Evolutionary conservation across 257 asterid species (phyloP).

Genomic region (Leptodermis oblonga): DNA sequence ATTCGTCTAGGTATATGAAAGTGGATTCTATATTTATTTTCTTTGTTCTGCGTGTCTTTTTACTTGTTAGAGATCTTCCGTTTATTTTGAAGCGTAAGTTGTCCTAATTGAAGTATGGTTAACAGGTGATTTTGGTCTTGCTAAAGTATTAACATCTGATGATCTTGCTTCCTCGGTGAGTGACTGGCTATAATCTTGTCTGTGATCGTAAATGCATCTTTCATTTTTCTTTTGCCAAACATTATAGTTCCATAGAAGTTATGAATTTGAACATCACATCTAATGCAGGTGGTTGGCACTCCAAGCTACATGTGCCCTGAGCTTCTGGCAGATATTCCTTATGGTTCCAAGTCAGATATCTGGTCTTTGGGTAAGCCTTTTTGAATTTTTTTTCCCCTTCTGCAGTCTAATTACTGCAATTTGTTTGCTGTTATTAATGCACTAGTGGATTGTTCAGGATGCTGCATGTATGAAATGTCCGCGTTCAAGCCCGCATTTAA

Average conservation of each 20-base stretch:
- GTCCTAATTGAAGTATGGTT: conserved; percentile 14
- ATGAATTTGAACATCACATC: conserved; percentile 1
- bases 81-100: not conserved
- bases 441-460: conserved; percentile 46
- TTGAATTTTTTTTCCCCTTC: conserved; percentile 13
- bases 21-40: not conserved
- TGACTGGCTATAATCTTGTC: conserved; percentile 16
- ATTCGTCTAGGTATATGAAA: conserved; percentile 75
- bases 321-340: conserved; percentile 99
- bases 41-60: not conserved
- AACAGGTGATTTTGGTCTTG: conserved; percentile 99
- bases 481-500: conserved; percentile 84
- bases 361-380: conserved; percentile 84
- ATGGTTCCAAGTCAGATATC: conserved; percentile 94
- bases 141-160: conserved; percentile 80
- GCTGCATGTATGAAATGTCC: conserved; percentile 92
- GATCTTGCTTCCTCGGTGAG: conserved; percentile 98
- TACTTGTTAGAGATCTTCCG: not conserved
- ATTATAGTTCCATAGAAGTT: not conserved
- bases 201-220: conserved; percentile 2
- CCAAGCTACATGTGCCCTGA: conserved; percentile 99
- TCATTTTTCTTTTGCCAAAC: not conserved
- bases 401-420: conserved; percentile 15
- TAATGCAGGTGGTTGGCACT: conserved; percentile 90
- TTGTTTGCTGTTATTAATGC: conserved; percentile 14